A percentile compares a stretch with the other conserved stretches of the same genome.
phyloP scores from a whole-genome alignment of 2,329 filamentous ascomycete genomes.

The Pseudogymnoascus sp. region DNA sequence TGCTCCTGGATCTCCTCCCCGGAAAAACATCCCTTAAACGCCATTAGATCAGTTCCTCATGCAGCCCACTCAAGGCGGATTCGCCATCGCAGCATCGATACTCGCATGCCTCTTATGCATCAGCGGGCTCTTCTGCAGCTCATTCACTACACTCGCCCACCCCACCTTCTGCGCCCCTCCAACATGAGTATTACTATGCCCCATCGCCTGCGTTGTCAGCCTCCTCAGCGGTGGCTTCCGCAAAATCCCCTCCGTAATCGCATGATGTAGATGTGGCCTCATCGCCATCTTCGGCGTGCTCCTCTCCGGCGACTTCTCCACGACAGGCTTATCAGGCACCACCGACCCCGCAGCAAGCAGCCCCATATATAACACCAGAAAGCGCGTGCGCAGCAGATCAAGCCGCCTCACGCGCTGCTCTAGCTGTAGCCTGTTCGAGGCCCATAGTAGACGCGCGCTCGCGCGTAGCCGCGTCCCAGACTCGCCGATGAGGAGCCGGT shows the following conservation, averaged over 20 bases:
- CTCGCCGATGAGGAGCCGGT: conserved; percentile 40
- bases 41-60: neutral
- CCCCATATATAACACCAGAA: conserved; percentile 56
- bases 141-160: conserved; percentile 55
- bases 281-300: conserved; percentile 15
- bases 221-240: conserved; percentile 39
- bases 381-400: conserved; percentile 55
- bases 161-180: conserved; percentile 42
- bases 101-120: conserved; percentile 55
- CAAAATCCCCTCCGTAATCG: conserved; percentile 21
- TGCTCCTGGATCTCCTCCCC: neutral
- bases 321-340: conserved; percentile 1
- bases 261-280: conserved; percentile 19
- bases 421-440: conserved; percentile 42
- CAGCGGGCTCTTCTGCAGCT: conserved; percentile 51
- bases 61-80: neutral
- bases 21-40: neutral
- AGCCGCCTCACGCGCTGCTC: conserved; percentile 50
- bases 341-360: conserved; percentile 38
- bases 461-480: conserved; percentile 38
- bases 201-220: conserved; percentile 45
- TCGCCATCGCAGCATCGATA: conserved; percentile 48
- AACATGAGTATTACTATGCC: conserved; percentile 39
- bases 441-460: conserved; percentile 49
- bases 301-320: conserved; percentile 11